Evolutionary conservation across 495 filamentous ascomycete species (phyloP).

Genomic region (Bacidia rubella): DNA sequence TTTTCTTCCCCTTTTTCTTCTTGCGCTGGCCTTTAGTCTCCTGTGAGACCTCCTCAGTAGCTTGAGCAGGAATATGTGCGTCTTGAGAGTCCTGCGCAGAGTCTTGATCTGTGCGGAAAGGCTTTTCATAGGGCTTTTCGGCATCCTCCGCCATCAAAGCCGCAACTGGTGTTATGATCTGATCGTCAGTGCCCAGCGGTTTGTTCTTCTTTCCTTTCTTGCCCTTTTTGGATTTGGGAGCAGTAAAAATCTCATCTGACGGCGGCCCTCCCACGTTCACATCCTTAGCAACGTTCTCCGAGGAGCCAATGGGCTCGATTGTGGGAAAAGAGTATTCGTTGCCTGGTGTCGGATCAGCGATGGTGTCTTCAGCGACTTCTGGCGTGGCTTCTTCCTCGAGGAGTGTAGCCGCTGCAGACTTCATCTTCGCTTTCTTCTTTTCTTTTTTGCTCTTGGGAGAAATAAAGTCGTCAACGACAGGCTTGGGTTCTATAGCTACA

Average conservation of each 20-base stretch:
- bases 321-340: too few species aligned
- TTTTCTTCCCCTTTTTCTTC: conserved; percentile 29
- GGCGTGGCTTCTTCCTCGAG: conserved; percentile 13
- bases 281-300: conserved; percentile 7
- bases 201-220: conserved; percentile 35
- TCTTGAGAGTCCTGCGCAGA: background rate
- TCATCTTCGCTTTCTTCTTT: conserved; percentile 31
- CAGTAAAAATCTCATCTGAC: conserved; percentile 3
- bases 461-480: conserved; percentile 18
- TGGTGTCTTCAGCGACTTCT: background rate
- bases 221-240: conserved; percentile 21
- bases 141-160: background rate
- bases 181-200: conserved; percentile 18
- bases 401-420: conserved; percentile 13
- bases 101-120: background rate
- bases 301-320: conserved; percentile 5
- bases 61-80: background rate
- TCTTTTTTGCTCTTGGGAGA: conserved; percentile 32
- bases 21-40: conserved; percentile 32
- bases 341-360: too few species aligned
- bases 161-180: background rate
- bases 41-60: conserved; percentile 12
- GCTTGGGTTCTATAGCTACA: conserved; percentile 8
- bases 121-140: background rate
- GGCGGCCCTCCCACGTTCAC: background rate